Evolutionary conservation across 2,329 filamentous ascomycete genomes (phyloP).

Genomic region (Paecilomyces niveus): DNA sequence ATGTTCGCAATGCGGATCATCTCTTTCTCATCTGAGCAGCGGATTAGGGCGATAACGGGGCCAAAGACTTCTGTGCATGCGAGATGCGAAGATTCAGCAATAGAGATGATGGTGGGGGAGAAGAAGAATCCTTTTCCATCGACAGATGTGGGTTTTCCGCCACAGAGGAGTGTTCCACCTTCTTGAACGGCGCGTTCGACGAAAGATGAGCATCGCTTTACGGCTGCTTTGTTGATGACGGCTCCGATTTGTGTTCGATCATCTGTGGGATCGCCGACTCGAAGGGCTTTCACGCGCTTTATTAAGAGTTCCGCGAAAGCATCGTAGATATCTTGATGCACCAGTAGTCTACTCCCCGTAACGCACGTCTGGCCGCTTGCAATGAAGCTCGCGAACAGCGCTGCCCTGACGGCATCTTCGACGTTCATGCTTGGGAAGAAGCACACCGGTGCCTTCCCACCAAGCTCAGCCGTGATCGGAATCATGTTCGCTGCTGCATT

Average conservation of each 20-base stretch:
- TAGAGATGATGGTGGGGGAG: slow-evolving; percentile 40
- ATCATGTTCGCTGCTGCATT: slow-evolving; percentile 12
- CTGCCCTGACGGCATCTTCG: slow-evolving; percentile 14
- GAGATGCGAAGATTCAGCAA: slow-evolving; percentile 15
- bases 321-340: slow-evolving; percentile 40
- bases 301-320: slow-evolving; percentile 32
- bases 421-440: slow-evolving; percentile 15
- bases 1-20: slow-evolving; percentile 44
- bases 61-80: slow-evolving; percentile 43
- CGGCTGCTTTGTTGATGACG: slow-evolving; percentile 44
- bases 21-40: slow-evolving; percentile 41
- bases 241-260: slow-evolving; percentile 57
- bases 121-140: slow-evolving; percentile 48
- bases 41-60: slow-evolving; percentile 44
- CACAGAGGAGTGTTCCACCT: slow-evolving; percentile 36
- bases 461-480: slow-evolving; percentile 17
- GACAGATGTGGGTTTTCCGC: slow-evolving; percentile 46
- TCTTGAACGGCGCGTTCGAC: slow-evolving; percentile 30
- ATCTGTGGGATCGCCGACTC: slow-evolving; percentile 54
- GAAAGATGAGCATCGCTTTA: slow-evolving; percentile 37
- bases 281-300: slow-evolving; percentile 44
- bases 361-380: slow-evolving; percentile 52
- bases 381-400: slow-evolving; percentile 41
- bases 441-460: slow-evolving; percentile 19
- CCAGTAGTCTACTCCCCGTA: slow-evolving; percentile 48